A percentile compares a stretch with the other conserved stretches of the same genome.
phyloP scores from a whole-genome alignment of 306 rosid genomes.

The Lathyrus aphaca region DNA sequence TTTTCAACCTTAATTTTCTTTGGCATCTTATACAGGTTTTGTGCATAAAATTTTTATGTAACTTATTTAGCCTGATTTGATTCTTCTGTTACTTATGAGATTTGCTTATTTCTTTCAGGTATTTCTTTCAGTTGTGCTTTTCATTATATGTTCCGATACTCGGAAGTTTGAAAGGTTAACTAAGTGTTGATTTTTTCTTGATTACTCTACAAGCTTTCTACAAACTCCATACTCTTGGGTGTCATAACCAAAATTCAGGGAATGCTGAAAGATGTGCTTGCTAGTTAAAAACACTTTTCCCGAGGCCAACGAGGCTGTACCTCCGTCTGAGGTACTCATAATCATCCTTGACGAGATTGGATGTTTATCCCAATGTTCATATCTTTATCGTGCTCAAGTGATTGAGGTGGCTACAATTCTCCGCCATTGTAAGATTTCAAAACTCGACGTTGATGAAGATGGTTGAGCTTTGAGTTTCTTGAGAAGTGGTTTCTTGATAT shows the following conservation, averaged over 20 bases:
- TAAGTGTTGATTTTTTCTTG: slow-evolving; percentile 29
- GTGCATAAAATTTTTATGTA: neutral
- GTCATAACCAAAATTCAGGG: slow-evolving; percentile 55
- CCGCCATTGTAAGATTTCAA: slow-evolving; percentile 49
- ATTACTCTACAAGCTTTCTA: slow-evolving; percentile 29
- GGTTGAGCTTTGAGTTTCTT: slow-evolving; percentile 65
- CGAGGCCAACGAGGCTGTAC: slow-evolving; percentile 42
- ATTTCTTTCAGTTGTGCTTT: slow-evolving; percentile 48
- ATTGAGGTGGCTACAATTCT: slow-evolving; percentile 44
- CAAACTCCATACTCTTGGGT: slow-evolving; percentile 6
- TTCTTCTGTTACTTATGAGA: slow-evolving; percentile 19
- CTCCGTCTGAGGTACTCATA: slow-evolving; percentile 46
- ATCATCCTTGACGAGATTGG: slow-evolving; percentile 55
- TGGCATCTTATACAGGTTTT: slow-evolving; percentile 1
- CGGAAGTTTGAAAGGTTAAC: slow-evolving; percentile 37
- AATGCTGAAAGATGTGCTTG: slow-evolving; percentile 99
- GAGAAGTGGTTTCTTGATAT: slow-evolving; percentile 29
- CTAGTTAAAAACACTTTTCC: slow-evolving; percentile 47
- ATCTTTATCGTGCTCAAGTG: slow-evolving; percentile 40
- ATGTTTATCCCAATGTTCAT: slow-evolving; percentile 44
- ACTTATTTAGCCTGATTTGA: neutral
- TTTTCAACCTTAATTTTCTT: neutral
- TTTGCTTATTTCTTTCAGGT: slow-evolving; percentile 46
- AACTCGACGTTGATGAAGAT: slow-evolving; percentile 63
- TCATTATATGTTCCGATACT: slow-evolving; percentile 11